A percentile compares a stretch with the other conserved stretches of the same genome.
These are phyloP conservation scores for Aspergillus tanneri DNA, from an alignment of 2,329 filamentous ascomycete species.

Conservation along the genomic window DNA sequence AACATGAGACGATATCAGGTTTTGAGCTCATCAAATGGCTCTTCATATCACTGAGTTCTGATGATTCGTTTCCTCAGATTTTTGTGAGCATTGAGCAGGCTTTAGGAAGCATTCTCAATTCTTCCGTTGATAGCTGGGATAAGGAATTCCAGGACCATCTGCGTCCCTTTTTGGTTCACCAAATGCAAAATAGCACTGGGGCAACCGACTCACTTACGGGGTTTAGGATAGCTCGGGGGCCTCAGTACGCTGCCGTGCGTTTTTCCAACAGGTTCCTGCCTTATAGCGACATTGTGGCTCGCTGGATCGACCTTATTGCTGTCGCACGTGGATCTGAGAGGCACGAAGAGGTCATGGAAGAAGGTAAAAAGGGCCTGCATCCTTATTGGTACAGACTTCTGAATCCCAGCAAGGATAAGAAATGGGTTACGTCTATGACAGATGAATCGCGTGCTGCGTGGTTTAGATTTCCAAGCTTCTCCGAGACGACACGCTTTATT, in stretches of 20 bases:
- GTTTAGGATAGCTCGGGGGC: constrained; percentile 62
- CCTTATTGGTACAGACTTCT: constrained; percentile 69
- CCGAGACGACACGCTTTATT: constrained; percentile 34
- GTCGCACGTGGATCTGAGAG: constrained; percentile 63
- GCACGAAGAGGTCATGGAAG: constrained; percentile 80
- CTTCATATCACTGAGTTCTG: constrained; percentile 77
- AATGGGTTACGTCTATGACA: constrained; percentile 48
- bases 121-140: constrained; percentile 51
- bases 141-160: constrained; percentile 45
- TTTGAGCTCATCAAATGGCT: constrained; percentile 67
- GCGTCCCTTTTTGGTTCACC: constrained; percentile 62
- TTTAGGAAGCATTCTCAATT: constrained; percentile 71
- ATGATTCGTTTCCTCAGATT: constrained; percentile 69
- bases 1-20: constrained; percentile 46
- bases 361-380: constrained; percentile 84
- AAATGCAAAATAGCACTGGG: constrained; percentile 57
- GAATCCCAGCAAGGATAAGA: constrained; percentile 51
- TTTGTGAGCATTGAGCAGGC: constrained; percentile 88
- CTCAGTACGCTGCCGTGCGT: constrained; percentile 77
- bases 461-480: constrained; percentile 42
- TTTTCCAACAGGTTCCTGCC: constrained; percentile 87
- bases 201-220: constrained; percentile 40
- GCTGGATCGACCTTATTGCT: constrained; percentile 87
- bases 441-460: constrained; percentile 50
- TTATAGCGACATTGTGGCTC: constrained; percentile 72